Conservation (phyloP, 371 early-diverging fungal genomes). For the Thermomucor indicae-seudaticae region DNA sequence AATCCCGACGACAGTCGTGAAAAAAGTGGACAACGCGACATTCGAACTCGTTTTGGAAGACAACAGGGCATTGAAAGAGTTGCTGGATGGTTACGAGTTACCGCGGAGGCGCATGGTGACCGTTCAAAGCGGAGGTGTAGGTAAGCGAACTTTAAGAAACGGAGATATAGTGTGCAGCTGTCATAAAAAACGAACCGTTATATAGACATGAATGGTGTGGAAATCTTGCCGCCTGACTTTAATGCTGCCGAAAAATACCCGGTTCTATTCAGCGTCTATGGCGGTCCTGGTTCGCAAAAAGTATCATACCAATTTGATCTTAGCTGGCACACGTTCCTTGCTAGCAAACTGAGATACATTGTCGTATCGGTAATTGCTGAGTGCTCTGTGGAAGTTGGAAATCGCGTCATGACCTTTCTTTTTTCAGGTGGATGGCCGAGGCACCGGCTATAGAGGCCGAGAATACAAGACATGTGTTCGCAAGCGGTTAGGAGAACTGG, state of each 20-base stretch:
- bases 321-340: conserved; percentile 75
- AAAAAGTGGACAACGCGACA: conserved; percentile 43
- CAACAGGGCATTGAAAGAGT: conserved; percentile 42
- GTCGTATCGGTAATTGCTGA: conserved; percentile 51
- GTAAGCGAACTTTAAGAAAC: conserved; percentile 15
- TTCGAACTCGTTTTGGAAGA: conserved; percentile 55
- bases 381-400: neutral
- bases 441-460: conserved; percentile 87
- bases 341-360: conserved; percentile 58
- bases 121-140: conserved; percentile 53
- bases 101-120: conserved; percentile 56
- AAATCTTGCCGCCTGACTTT: conserved; percentile 82
- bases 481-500: conserved; percentile 76
- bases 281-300: conserved; percentile 90
- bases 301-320: conserved; percentile 68
- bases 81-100: conserved; percentile 47
- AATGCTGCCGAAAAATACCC: conserved; percentile 70
- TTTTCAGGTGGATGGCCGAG: conserved; percentile 77
- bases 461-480: conserved; percentile 74
- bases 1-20: conserved; percentile 77
- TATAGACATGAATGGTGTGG: conserved; percentile 80
- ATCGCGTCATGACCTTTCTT: neutral
- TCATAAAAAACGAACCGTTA: too few species aligned
- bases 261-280: conserved; percentile 88
- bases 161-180: neutral